phyloP scores from a whole-genome alignment of 176 grass and related monocot genomes.

The Carex cristatella region DNA sequence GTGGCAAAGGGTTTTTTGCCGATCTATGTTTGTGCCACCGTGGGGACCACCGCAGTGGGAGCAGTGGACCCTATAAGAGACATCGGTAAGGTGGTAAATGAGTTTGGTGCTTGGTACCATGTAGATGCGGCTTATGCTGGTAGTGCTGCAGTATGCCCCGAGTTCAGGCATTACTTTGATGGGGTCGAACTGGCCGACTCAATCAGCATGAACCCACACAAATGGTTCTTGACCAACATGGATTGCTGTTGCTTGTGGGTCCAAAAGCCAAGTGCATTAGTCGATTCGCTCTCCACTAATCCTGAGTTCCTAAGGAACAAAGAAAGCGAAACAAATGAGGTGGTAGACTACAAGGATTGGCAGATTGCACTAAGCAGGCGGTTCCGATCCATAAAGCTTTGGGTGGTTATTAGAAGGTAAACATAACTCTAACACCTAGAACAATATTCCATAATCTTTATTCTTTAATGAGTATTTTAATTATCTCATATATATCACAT shows the following conservation, averaged over 20 bases:
- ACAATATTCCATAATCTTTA: not conserved
- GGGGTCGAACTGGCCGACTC: conserved; percentile 83
- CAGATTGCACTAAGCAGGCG: conserved; percentile 42
- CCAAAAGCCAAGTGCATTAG: not conserved
- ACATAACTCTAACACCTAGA: not conserved
- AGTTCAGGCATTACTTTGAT: conserved; percentile 62
- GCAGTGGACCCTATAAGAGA: conserved; percentile 27
- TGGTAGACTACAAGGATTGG: conserved; percentile 86
- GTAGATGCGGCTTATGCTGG: conserved; percentile 83
- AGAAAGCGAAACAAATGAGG: conserved; percentile 25
- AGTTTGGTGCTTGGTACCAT: conserved; percentile 43
- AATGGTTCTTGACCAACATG: conserved; percentile 63
- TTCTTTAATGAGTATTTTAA: too few species aligned
- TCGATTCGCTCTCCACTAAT: conserved; percentile 44
- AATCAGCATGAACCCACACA: conserved; percentile 85
- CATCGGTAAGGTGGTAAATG: conserved; percentile 24
- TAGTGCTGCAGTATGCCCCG: conserved; percentile 68
- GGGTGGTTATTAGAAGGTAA: conserved; percentile 34
- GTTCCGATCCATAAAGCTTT: conserved; percentile 65
- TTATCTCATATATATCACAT: too few species aligned
- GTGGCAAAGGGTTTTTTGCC: conserved; percentile 23
- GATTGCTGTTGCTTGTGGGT: conserved; percentile 75
- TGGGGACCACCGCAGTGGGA: conserved; percentile 34
- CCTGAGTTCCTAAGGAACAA: conserved; percentile 50
- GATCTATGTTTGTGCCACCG: conserved; percentile 34